These are phyloP conservation scores for Eucalyptus rudis DNA, from an alignment of 345 rosid species.

Conservation along the genomic window DNA sequence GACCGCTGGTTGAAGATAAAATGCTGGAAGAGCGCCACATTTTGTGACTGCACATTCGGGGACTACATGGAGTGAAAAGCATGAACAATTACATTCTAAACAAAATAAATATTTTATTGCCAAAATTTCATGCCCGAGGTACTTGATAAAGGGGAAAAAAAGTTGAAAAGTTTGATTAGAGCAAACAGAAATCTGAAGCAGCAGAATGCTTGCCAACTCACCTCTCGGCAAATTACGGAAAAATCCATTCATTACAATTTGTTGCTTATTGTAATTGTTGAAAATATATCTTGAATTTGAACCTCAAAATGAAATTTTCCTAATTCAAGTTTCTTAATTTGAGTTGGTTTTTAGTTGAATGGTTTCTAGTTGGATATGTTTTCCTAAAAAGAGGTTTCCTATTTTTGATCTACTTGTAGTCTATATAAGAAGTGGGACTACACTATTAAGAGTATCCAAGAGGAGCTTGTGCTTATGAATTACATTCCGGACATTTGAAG, in stretches of 20 bases:
- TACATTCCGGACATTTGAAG: not conserved
- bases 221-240: not conserved
- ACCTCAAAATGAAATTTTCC: not conserved
- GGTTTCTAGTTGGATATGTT: not conserved
- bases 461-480: not conserved
- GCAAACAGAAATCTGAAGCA: not conserved
- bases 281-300: not conserved
- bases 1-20: not conserved
- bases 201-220: not conserved
- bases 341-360: not conserved
- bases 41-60: not conserved
- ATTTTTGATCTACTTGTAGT: not conserved
- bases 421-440: not conserved
- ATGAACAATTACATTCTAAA: not conserved
- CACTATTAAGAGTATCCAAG: not conserved
- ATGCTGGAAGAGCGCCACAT: not conserved
- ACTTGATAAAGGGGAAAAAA: not conserved
- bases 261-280: not conserved
- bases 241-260: not conserved
- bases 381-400: not conserved
- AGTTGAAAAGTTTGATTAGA: not conserved
- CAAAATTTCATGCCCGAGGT: not conserved
- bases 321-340: not conserved
- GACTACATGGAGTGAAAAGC: not conserved
- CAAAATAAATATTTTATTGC: not conserved